These are phyloP conservation scores for Phytopythium sindhum DNA, from an alignment of 352 stramenopile species.

Conservation along the genomic window DNA sequence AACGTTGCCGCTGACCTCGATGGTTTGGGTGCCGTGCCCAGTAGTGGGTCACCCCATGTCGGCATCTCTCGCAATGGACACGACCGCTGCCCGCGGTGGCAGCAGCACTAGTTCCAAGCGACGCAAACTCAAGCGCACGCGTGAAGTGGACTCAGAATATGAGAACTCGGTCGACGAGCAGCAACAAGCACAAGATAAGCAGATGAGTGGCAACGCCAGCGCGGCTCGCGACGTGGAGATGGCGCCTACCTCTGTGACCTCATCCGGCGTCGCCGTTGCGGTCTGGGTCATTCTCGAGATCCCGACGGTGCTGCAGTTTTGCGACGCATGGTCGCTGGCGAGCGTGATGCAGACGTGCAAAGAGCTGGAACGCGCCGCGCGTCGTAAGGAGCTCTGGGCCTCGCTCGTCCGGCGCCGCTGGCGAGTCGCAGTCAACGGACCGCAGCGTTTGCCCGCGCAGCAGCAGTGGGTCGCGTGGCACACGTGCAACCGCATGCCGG, in stretches of 20 bases:
- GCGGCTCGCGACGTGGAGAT: neutral
- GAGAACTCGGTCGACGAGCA: neutral
- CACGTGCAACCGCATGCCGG: conserved; percentile 33
- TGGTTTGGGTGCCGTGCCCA: conserved; percentile 44
- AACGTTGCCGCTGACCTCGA: conserved; percentile 21
- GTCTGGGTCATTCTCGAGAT: conserved; percentile 39
- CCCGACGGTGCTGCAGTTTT: conserved; percentile 38
- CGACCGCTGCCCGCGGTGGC: neutral
- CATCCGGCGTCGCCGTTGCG: conserved; percentile 14
- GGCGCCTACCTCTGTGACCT: neutral
- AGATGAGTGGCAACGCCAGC: neutral
- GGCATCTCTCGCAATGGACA: neutral
- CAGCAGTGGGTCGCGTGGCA: conserved; percentile 38
- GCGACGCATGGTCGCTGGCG: conserved; percentile 49
- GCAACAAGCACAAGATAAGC: no score
- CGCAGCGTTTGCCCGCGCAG: neutral
- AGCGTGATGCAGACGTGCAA: conserved; percentile 29
- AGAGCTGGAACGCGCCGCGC: conserved; percentile 19
- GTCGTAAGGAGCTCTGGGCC: conserved; percentile 29
- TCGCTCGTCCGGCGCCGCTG: conserved; percentile 31
- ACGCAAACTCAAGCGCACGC: neutral
- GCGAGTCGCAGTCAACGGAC: conserved; percentile 15
- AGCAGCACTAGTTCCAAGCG: neutral
- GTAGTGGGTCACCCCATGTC: conserved; percentile 15
- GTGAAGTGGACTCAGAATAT: neutral